These are phyloP conservation scores for Tephrocybe sp. DNA, from an alignment of 768 basidiomycete species.

Conservation along the genomic window DNA sequence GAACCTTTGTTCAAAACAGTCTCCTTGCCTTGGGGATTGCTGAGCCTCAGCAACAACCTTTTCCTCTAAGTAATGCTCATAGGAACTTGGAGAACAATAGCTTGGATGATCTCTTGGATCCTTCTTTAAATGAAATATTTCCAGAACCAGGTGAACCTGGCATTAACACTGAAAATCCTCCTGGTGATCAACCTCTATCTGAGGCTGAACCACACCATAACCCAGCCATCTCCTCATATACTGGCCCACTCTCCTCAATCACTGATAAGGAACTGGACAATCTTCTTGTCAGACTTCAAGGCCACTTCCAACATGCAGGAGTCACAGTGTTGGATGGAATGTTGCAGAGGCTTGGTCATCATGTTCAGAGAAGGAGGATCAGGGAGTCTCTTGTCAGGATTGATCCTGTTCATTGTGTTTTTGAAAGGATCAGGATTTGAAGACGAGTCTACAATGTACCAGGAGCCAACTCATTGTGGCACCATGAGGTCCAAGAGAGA, in stretches of 20 bases:
- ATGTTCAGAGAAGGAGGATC: conserved; percentile 15
- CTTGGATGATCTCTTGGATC: too few relatives aligned
- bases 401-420: conserved; percentile 19
- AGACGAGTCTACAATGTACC: conserved; percentile 25
- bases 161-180: neutral
- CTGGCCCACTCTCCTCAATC: too few relatives aligned
- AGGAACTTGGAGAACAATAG: too few relatives aligned
- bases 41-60: too few relatives aligned
- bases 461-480: conserved; percentile 29
- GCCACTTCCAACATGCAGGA: conserved; percentile 15
- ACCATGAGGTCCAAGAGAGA: too few relatives aligned
- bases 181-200: neutral
- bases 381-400: conserved; percentile 15
- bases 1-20: too few relatives aligned
- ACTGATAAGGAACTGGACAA: too few relatives aligned
- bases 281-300: neutral
- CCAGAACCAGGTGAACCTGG: neutral
- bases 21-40: too few relatives aligned
- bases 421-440: conserved; percentile 19
- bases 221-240: too few relatives aligned
- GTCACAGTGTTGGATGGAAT: conserved; percentile 23
- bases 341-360: conserved; percentile 15
- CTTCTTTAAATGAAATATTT: neutral
- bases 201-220: too few relatives aligned
- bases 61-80: too few relatives aligned